These are phyloP conservation scores for Leptodontidium sp. DNA, from an alignment of 2,329 filamentous ascomycete species.

Conservation along the genomic window DNA sequence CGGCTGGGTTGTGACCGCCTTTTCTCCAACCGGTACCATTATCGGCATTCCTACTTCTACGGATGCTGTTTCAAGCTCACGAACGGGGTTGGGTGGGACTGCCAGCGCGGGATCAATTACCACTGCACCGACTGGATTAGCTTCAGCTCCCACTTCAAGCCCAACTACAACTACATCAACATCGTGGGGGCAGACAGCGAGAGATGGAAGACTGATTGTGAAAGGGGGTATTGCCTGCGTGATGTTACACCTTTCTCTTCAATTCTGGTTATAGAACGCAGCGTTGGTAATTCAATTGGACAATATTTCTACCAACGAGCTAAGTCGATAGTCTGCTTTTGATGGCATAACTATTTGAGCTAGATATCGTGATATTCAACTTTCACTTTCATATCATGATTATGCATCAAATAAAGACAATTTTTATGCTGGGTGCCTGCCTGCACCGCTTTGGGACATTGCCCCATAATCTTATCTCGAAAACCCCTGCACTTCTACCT, in stretches of 20 bases:
- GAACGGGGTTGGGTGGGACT: background rate
- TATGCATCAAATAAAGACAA: too few species aligned
- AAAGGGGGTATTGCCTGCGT: background rate
- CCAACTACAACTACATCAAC: background rate
- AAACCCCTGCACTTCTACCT: background rate
- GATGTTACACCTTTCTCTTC: background rate
- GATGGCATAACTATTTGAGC: too few species aligned
- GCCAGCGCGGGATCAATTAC: background rate
- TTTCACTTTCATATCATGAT: too few species aligned
- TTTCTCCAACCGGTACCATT: background rate
- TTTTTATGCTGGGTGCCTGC: background rate
- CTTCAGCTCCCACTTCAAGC: background rate
- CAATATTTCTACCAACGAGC: too few species aligned
- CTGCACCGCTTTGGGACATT: background rate
- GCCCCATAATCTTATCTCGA: too few species aligned
- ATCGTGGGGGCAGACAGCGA: constrained; percentile 1
- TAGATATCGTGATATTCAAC: too few species aligned
- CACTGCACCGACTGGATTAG: background rate
- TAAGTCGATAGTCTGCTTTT: too few species aligned
- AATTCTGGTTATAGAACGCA: background rate
- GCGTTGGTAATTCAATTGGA: too few species aligned
- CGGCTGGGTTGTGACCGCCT: background rate
- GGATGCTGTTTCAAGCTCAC: background rate
- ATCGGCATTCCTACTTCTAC: background rate
- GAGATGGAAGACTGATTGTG: background rate